Conservation (phyloP, 306 rosid species). For the Inga oerstediana region DNA sequence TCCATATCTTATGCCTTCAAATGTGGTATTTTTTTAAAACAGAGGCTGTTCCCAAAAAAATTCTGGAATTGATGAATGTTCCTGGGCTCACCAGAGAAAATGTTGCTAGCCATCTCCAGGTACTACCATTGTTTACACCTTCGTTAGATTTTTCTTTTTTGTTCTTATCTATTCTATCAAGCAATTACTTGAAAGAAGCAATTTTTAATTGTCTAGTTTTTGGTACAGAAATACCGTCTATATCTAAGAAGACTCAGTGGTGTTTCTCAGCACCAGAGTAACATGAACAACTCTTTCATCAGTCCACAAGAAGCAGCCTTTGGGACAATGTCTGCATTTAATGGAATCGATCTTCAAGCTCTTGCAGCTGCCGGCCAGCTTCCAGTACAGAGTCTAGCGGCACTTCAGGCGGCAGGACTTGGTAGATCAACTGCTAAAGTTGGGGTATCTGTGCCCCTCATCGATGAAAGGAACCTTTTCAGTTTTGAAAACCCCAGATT, state of each 20-base stretch:
- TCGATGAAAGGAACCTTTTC: conserved; percentile 81
- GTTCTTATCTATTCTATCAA: conserved; percentile 10
- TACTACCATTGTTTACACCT: conserved; percentile 40
- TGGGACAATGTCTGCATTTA: conserved; percentile 64
- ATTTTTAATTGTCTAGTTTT: conserved; percentile 25
- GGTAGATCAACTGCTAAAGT: conserved; percentile 64
- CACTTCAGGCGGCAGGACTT: conserved; percentile 81
- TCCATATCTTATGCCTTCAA: conserved; percentile 20
- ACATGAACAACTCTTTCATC: conserved; percentile 68
- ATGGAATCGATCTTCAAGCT: conserved; percentile 80
- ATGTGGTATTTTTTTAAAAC: conserved; percentile 34
- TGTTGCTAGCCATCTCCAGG: conserved; percentile 99
- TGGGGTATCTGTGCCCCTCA: conserved; percentile 56
- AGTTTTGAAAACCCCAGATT: conserved; percentile 83
- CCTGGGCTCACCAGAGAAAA: conserved; percentile 99
- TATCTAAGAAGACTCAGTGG: conserved; percentile 94
- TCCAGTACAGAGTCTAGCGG: conserved; percentile 80
- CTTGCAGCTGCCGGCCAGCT: conserved; percentile 72
- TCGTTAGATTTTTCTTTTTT: background rate
- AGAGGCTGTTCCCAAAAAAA: conserved; percentile 99
- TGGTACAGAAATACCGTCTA: conserved; percentile 86
- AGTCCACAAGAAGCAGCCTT: conserved; percentile 68
- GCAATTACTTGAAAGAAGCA: conserved; percentile 25
- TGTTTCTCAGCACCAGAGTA: conserved; percentile 69
- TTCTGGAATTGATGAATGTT: conserved; percentile 96